phyloP scores from a whole-genome alignment of 495 filamentous ascomycete species.

The Chaetomium fimeti region DNA sequence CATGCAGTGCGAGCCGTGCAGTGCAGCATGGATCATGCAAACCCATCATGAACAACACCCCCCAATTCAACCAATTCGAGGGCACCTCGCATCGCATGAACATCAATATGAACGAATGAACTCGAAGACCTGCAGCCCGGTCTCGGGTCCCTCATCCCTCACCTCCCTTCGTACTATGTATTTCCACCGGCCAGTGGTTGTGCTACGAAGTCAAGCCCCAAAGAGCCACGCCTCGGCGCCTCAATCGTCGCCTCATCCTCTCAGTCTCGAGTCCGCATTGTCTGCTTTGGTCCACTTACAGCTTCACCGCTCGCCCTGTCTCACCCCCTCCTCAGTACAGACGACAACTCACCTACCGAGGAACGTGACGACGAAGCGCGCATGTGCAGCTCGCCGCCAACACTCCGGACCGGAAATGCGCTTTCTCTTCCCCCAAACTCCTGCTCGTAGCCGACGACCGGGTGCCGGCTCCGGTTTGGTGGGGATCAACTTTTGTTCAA shows the following conservation, averaged over 20 bases:
- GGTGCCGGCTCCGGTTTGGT: not conserved
- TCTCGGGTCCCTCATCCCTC: constrained; percentile 4
- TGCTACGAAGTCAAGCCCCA: constrained; percentile 5
- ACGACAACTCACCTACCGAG: not conserved
- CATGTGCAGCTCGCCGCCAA: constrained; percentile 18
- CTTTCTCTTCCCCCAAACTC: not conserved
- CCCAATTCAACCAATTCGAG: not conserved
- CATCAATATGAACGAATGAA: not conserved
- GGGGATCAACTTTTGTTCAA: constrained; percentile 1
- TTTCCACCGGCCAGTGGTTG: not conserved
- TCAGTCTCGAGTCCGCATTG: not conserved
- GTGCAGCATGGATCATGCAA: constrained; percentile 2
- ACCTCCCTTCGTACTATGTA: not conserved
- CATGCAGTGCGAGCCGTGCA: not conserved
- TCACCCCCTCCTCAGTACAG: constrained; percentile 8
- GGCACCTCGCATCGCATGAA: not conserved
- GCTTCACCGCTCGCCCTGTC: constrained; percentile 29
- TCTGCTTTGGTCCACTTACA: constrained; percentile 18
- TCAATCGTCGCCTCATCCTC: not conserved
- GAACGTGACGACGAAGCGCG: not conserved
- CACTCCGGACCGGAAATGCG: not conserved
- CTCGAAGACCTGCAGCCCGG: constrained; percentile 1
- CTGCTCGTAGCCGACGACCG: not conserved
- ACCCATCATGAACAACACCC: not conserved
- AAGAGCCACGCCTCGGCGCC: constrained; percentile 15